Conservation (phyloP, 1,284 basidiomycete genomes). For the Ustilago lituana region DNA sequence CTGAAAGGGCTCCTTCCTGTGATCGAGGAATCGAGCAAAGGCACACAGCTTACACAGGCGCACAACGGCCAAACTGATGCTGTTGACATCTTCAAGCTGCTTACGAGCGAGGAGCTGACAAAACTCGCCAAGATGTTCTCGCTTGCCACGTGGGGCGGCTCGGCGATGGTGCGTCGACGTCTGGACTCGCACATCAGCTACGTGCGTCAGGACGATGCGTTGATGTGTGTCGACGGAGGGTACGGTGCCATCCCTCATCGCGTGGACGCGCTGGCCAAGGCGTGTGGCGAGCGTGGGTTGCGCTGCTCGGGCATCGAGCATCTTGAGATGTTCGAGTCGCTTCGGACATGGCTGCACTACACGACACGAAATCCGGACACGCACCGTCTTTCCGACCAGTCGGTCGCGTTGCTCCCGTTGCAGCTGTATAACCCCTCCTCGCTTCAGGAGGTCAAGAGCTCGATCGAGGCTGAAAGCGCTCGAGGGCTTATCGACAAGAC, state of each 20-base stretch:
- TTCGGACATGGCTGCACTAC: slow-evolving; percentile 35
- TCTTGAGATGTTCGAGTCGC: slow-evolving; percentile 33
- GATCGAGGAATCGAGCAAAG: slow-evolving; percentile 4
- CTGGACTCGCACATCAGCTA: slow-evolving; percentile 49
- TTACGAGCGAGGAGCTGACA: slow-evolving; percentile 23
- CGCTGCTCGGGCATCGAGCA: slow-evolving; percentile 34
- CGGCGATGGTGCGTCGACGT: slow-evolving; percentile 36
- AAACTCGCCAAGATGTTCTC: slow-evolving; percentile 47
- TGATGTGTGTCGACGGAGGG: slow-evolving; percentile 32
- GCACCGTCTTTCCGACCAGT: slow-evolving; percentile 5
- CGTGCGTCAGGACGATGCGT: slow-evolving; percentile 49
- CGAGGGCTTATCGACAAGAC: slow-evolving; percentile 51
- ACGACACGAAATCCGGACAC: slow-evolving; percentile 29
- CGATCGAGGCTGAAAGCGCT: slow-evolving; percentile 23
- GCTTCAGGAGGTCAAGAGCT: slow-evolving; percentile 24
- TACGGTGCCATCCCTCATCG: slow-evolving; percentile 24
- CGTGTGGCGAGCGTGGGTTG: slow-evolving; percentile 55
- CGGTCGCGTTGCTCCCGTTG: slow-evolving; percentile 40
- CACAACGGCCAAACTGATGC: slow-evolving; percentile 1
- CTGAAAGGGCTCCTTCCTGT: slow-evolving; percentile 36
- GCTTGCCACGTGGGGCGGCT: slow-evolving; percentile 53
- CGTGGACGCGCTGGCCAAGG: slow-evolving; percentile 48
- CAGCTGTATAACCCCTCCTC: slow-evolving; percentile 43
- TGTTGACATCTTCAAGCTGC: slow-evolving; percentile 18
- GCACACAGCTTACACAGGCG: background rate